These are phyloP conservation scores for Plectosphaerella cucumerina DNA, from an alignment of 2,329 filamentous ascomycete genomes.

Conservation along the genomic window DNA sequence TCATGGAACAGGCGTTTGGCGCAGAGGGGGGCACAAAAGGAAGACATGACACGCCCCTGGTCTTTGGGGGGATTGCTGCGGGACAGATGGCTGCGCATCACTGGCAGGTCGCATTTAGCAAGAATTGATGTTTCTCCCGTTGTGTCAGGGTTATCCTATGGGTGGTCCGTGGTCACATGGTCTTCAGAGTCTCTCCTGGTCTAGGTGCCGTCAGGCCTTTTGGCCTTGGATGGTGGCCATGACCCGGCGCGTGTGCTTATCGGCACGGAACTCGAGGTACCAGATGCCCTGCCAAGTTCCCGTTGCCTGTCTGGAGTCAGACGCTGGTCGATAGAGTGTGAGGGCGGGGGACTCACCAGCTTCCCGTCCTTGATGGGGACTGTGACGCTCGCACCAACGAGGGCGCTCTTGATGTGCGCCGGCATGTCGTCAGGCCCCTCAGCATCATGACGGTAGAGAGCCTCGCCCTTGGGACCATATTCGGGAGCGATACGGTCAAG, in stretches of 20 bases:
- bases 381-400: slow-evolving; percentile 84
- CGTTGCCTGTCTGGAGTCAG: slow-evolving; percentile 38
- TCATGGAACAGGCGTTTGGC: slow-evolving; percentile 14
- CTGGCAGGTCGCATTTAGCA: too few relatives aligned
- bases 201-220: slow-evolving; percentile 35
- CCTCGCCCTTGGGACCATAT: slow-evolving; percentile 63
- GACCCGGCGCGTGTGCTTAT: slow-evolving; percentile 73
- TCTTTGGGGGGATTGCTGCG: neutral
- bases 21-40: slow-evolving; percentile 10
- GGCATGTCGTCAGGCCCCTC: slow-evolving; percentile 96
- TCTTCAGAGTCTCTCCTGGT: neutral
- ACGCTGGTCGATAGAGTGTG: neutral
- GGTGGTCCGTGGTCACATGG: too few relatives aligned
- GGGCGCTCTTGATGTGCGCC: slow-evolving; percentile 85
- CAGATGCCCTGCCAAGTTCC: slow-evolving; percentile 86
- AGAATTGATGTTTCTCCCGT: too few relatives aligned
- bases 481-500: slow-evolving; percentile 86
- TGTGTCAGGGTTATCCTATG: too few relatives aligned
- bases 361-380: slow-evolving; percentile 87
- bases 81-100: neutral
- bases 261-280: slow-evolving; percentile 84
- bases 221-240: slow-evolving; percentile 95
- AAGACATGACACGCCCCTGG: neutral
- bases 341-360: slow-evolving; percentile 45
- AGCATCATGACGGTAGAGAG: slow-evolving; percentile 79